A percentile compares a stretch with the other conserved stretches of the same genome.
Conservation (phyloP, 192 early-diverging fungal genomes). For the Thamnidium elegans region DNA sequence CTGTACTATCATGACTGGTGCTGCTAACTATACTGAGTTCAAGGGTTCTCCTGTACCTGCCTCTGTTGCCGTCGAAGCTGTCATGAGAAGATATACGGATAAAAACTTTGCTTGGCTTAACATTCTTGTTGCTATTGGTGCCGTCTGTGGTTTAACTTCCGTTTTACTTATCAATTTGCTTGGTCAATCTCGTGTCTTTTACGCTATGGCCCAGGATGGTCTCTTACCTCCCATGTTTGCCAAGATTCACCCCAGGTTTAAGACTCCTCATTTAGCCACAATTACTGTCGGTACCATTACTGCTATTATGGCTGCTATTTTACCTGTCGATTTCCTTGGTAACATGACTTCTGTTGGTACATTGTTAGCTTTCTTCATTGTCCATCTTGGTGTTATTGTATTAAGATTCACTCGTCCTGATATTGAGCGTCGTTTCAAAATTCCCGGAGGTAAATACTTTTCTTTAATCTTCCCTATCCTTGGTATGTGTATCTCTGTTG, state of each 20-base stretch:
- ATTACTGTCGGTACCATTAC: conserved; percentile 61
- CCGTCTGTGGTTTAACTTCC: conserved; percentile 71
- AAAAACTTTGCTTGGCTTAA: conserved; percentile 66
- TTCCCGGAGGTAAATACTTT: conserved; percentile 53
- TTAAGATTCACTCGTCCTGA: conserved; percentile 74
- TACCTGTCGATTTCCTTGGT: conserved; percentile 81
- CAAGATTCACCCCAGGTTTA: conserved; percentile 65
- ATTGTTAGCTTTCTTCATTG: conserved; percentile 80
- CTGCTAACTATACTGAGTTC: conserved; percentile 56
- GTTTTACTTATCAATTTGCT: conserved; percentile 76
- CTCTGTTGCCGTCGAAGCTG: conserved; percentile 38
- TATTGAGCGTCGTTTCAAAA: conserved; percentile 62
- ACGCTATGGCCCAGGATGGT: conserved; percentile 85
- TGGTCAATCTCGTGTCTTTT: conserved; percentile 86
- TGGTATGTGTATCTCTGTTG: conserved; percentile 56
- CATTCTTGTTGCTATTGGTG: conserved; percentile 75
- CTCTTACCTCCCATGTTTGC: conserved; percentile 73
- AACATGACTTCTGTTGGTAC: conserved; percentile 87
- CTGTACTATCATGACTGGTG: conserved; percentile 71
- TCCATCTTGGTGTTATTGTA: conserved; percentile 72
- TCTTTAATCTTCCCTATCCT: conserved; percentile 61
- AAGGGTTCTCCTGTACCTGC: conserved; percentile 54
- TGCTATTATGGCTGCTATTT: conserved; percentile 63
- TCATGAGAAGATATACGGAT: conserved; percentile 20
- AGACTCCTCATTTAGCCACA: conserved; percentile 76